phyloP scores from a whole-genome alignment of 768 basidiomycete genomes.

The Russula olivacea region DNA sequence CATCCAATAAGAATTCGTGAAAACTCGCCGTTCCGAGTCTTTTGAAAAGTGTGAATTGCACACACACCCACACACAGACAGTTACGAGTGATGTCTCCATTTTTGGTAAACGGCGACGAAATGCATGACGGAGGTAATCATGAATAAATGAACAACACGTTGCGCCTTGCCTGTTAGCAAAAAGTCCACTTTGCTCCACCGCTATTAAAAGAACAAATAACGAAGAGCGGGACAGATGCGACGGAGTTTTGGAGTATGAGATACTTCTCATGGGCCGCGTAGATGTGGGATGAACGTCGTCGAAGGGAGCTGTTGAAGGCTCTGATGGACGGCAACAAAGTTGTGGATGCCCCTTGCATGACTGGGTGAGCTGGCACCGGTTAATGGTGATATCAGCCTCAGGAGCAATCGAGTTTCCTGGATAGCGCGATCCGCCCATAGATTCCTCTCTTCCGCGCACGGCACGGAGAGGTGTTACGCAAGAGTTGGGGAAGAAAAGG shows the following conservation, averaged over 20 bases:
- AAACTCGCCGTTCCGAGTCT: no score
- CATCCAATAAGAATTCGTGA: neutral
- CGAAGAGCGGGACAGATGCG: constrained; percentile 31
- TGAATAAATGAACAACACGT: neutral
- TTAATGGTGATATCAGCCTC: neutral
- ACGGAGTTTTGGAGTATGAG: constrained; percentile 30
- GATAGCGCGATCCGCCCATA: no score
- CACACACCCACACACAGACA: no score
- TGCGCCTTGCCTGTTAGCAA: constrained; percentile 35
- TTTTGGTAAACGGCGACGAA: constrained; percentile 30
- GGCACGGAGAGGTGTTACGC: neutral
- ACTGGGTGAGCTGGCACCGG: neutral
- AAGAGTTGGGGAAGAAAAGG: neutral
- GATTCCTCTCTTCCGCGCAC: neutral
- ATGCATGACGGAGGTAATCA: no score
- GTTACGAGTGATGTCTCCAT: constrained; percentile 24
- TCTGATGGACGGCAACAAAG: neutral
- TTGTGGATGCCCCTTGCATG: neutral
- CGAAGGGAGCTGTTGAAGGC: neutral
- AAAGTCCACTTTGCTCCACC: constrained; percentile 26
- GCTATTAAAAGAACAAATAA: constrained; percentile 32
- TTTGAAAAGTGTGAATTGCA: no score
- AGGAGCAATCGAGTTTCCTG: neutral
- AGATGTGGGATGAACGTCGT: neutral
- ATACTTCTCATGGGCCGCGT: constrained; percentile 14